phyloP scores from a whole-genome alignment of 495 filamentous ascomycete species.

The Aspergillus bridgeri region DNA sequence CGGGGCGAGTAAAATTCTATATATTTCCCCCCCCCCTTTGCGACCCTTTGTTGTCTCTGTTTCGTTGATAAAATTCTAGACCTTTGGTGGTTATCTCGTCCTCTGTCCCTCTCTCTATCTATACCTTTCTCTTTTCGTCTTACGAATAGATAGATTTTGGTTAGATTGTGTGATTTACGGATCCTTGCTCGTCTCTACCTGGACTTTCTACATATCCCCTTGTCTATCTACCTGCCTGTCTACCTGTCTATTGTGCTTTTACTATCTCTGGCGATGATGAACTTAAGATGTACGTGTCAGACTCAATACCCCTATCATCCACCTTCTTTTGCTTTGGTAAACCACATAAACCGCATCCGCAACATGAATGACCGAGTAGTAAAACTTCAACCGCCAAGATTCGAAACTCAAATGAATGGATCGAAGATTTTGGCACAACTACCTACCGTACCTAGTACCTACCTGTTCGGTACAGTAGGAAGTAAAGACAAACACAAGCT shows the following conservation, averaged over 20 bases:
- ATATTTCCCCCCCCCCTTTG: too few species aligned
- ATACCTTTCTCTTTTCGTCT: background rate
- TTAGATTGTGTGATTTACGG: slow-evolving; percentile 4
- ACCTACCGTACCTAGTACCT: too few species aligned
- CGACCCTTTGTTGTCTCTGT: too few species aligned
- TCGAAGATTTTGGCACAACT: too few species aligned
- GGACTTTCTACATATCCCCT: background rate
- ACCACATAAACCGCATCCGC: too few species aligned
- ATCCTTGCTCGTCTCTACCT: background rate
- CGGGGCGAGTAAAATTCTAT: slow-evolving; percentile 28
- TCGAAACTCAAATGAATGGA: too few species aligned
- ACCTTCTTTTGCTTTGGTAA: too few species aligned
- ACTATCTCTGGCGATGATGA: background rate
- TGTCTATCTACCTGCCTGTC: background rate
- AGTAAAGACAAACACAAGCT: too few species aligned
- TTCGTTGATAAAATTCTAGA: background rate
- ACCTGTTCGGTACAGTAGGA: too few species aligned
- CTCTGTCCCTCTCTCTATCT: background rate
- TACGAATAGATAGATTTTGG: background rate
- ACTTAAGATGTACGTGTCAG: background rate
- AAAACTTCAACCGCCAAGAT: too few species aligned
- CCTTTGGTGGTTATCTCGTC: background rate
- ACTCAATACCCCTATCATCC: background rate
- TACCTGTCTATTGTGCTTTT: background rate
- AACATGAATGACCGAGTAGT: too few species aligned